Evolutionary conservation across 1,139 yeast species (phyloP), one percentile per base, ranked within the genome.

Genomic region (Pichia sorboxylosa): DNA sequence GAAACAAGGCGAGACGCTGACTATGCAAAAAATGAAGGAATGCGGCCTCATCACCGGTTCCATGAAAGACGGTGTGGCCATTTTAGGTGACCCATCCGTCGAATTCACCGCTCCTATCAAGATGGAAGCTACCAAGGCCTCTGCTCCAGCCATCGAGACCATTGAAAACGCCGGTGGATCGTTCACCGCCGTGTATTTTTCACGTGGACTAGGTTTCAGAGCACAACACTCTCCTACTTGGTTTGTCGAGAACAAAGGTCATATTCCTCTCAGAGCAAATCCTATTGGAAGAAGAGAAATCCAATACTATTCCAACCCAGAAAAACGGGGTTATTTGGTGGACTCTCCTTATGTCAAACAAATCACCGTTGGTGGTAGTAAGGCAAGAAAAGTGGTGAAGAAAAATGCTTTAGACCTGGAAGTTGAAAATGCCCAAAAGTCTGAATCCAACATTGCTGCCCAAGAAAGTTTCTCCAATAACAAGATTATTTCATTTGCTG

Each of bases 251-350:
- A 77, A 69, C 45, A 76, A 72, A 49, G 94, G 92, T 15, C 73
- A 85, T 43, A 59, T 87, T 17, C 97, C 97, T 19, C 58, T 84
- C 42, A 76, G 73, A 33, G 92, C 97, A 4, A 72, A 87, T 56
- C 98, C 98, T 17, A 79, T 78, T 7, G 76, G 72, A 45, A 73
- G 83, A 57, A 78, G 83, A 59, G 85, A 80, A 49, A 76, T 90
- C 39, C 73, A 71, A 40, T 84, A 66, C 57, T 90, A 90, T 58
- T 71, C 90, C 29, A 69, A 73, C 52, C 68, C 69, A 6, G 75
- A 66, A 24, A 75, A 73, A 51, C 69, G 85, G 43, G 97, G 98
- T 4, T 87, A 83, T 52, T 61, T 87, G 47, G 41, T 37, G 10
- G 44, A 34, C 21, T 46, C 54, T 14, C 54, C 47, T 13, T 49